A percentile compares a stretch with the other conserved stretches of the same genome.
Evolutionary conservation across 164 flowering plant genomes (phyloP).

Genomic region (Vitis rupestris): DNA sequence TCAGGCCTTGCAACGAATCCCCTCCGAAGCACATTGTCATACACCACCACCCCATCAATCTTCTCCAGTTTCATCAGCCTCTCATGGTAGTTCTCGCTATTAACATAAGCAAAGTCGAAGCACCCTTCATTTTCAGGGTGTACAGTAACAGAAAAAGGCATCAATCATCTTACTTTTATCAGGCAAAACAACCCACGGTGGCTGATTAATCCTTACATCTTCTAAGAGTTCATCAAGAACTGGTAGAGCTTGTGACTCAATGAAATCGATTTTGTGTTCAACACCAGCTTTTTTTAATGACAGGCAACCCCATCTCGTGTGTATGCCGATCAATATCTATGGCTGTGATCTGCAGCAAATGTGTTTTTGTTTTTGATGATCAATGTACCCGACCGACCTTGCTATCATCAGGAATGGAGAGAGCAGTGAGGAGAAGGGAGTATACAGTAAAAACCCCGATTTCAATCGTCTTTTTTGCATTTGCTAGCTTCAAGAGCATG

Average conservation of each 20-base stretch:
- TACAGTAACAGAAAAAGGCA: background rate
- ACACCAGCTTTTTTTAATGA: conserved; percentile 44
- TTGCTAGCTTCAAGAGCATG: conserved; percentile 48
- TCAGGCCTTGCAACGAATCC: too few species aligned
- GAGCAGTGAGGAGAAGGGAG: conserved; percentile 54
- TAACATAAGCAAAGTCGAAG: too few species aligned
- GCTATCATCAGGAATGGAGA: conserved; percentile 49
- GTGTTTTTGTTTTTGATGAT: too few species aligned
- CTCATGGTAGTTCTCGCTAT: conserved; percentile 7
- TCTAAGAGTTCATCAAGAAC: conserved; percentile 24
- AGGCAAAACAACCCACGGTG: too few species aligned
- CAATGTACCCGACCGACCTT: conserved; percentile 13
- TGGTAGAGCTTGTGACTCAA: conserved; percentile 26
- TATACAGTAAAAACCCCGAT: conserved; percentile 60
- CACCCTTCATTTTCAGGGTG: too few species aligned
- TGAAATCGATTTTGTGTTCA: conserved; percentile 42
- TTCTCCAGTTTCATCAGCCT: too few species aligned
- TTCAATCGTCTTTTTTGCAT: conserved; percentile 51
- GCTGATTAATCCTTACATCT: conserved; percentile 7
- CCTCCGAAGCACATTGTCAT: too few species aligned
- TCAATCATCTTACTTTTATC: too few species aligned
- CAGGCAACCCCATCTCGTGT: conserved; percentile 47
- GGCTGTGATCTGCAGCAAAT: conserved; percentile 33
- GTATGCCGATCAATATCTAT: conserved; percentile 30
- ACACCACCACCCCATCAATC: too few species aligned